Conservation (phyloP, 75 land plant genomes). For the Larix kaempferi region DNA sequence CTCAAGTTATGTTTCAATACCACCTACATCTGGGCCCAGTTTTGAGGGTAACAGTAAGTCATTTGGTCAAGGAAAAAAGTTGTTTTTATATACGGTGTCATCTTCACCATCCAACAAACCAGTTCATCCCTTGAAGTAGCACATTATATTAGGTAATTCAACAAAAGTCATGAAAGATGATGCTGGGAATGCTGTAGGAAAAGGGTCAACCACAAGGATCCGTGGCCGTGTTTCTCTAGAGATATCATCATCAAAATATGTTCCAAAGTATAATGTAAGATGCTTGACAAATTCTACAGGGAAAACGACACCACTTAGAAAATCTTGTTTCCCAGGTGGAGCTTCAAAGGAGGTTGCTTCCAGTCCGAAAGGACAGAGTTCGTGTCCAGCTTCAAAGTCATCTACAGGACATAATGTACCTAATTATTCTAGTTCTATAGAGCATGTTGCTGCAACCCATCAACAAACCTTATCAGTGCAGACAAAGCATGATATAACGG, state of each 20-base stretch:
- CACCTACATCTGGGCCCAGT: conserved; percentile 8
- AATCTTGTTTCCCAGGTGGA: conserved; percentile 10
- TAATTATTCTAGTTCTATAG: conserved; percentile 14
- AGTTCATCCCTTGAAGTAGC: conserved; percentile 15
- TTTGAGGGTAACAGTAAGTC: conserved; percentile 4
- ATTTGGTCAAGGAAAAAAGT: background rate
- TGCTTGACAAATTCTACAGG: conserved; percentile 10
- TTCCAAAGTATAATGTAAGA: conserved; percentile 27
- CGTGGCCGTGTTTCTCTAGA: background rate
- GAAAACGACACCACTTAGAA: conserved; percentile 17
- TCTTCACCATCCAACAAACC: conserved; percentile 12
- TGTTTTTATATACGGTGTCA: background rate
- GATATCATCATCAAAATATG: background rate
- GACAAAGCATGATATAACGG: conserved; percentile 20
- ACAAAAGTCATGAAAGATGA: conserved; percentile 14
- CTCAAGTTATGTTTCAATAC: conserved; percentile 5
- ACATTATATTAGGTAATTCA: conserved; percentile 1
- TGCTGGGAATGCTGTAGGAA: conserved; percentile 8
- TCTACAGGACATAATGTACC: conserved; percentile 13
- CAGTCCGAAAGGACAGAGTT: conserved; percentile 28
- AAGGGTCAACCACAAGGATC: conserved; percentile 16
- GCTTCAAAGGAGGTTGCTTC: conserved; percentile 15
- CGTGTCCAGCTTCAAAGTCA: conserved; percentile 31
- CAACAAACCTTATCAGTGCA: conserved; percentile 18
- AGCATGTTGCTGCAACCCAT: conserved; percentile 24